Conservation (phyloP, 1,139 yeast species). For the Magnusiomyces suaveolens region DNA sequence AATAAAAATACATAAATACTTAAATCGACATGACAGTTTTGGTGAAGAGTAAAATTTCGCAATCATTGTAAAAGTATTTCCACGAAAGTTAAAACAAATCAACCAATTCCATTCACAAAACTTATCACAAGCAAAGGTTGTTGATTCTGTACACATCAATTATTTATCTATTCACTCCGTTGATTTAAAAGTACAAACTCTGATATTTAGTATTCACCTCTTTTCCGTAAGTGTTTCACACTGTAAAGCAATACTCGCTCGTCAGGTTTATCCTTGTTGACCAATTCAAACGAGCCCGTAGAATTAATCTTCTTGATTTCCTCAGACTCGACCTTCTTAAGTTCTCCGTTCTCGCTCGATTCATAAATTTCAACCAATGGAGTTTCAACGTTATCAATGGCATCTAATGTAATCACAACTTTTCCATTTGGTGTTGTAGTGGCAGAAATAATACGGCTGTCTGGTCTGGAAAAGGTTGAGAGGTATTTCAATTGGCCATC, state of each 20-base stretch:
- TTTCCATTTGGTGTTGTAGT: slow-evolving; percentile 27
- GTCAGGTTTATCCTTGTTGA: slow-evolving; percentile 29
- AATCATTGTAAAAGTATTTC: too few species aligned
- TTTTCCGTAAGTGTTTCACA: slow-evolving; percentile 51
- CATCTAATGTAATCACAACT: slow-evolving; percentile 38
- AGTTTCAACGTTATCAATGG: neutral
- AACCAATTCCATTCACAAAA: too few species aligned
- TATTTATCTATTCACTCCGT: too few species aligned
- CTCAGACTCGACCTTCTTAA: neutral
- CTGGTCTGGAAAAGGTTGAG: slow-evolving; percentile 23
- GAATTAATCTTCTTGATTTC: slow-evolving; percentile 13
- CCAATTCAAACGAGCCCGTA: slow-evolving; percentile 20
- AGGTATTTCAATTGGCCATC: slow-evolving; percentile 19
- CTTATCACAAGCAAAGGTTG: too few species aligned
- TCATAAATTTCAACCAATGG: slow-evolving; percentile 1
- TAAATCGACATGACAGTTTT: too few species aligned
- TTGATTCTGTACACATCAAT: too few species aligned
- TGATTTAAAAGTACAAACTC: too few species aligned
- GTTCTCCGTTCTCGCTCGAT: neutral
- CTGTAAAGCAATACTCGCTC: slow-evolving; percentile 53
- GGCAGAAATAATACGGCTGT: slow-evolving; percentile 30
- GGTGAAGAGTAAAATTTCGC: too few species aligned
- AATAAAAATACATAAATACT: too few species aligned
- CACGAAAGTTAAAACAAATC: too few species aligned
- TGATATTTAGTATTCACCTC: too few species aligned